Evolutionary conservation across 257 asterid species (phyloP).

Genomic region (Solanum chmielewskii): DNA sequence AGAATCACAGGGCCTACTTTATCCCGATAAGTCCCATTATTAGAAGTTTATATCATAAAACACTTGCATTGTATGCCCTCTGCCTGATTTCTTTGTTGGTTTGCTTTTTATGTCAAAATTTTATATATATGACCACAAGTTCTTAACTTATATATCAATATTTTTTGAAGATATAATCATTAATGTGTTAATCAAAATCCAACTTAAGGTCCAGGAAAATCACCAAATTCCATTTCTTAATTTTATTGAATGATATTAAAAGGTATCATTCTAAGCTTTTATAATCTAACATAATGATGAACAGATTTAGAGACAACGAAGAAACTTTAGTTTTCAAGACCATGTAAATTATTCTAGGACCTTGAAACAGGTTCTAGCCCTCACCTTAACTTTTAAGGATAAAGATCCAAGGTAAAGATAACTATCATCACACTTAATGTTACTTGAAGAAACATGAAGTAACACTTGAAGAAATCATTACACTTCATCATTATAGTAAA

Average conservation of each 20-base stretch:
- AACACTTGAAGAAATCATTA: neutral
- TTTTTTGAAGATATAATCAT: neutral
- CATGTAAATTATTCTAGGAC: neutral
- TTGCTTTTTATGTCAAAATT: neutral
- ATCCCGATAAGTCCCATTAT: neutral
- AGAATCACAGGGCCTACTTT: neutral
- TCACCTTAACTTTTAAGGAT: neutral
- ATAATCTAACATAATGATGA: neutral
- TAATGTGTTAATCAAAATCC: neutral
- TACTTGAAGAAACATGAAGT: neutral
- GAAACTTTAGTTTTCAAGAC: neutral
- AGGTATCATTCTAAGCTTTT: neutral
- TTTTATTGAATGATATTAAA: neutral
- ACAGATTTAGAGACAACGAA: neutral
- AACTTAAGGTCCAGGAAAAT: neutral
- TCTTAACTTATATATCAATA: neutral
- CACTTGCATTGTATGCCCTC: neutral
- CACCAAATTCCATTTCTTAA: neutral
- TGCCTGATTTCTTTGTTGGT: neutral
- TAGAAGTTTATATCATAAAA: neutral
- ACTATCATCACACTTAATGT: neutral
- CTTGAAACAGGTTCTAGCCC: neutral
- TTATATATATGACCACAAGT: neutral
- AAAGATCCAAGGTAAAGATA: neutral
- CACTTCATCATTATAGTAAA: neutral